These are phyloP conservation scores for Camelina sativa DNA, from an alignment of 345 rosid species.

Conservation along the genomic window DNA sequence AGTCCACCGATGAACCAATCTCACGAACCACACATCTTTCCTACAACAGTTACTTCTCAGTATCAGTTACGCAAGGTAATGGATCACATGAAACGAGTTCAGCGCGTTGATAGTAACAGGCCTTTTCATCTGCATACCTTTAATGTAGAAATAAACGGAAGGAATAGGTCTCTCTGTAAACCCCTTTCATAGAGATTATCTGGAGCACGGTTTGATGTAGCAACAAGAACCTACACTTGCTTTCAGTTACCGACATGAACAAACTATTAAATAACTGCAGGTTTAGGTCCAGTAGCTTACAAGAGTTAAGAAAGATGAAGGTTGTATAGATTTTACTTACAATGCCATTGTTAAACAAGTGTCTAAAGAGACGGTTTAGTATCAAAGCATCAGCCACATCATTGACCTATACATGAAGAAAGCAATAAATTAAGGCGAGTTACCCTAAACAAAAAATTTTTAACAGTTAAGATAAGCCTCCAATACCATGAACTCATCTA, in stretches of 20 bases:
- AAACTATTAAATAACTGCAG: conserved; percentile 27
- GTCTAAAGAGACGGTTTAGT: conserved; percentile 85
- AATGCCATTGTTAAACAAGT: conserved; percentile 78
- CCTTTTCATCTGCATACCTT: conserved; percentile 55
- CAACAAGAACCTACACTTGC: conserved; percentile 78
- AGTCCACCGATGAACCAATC: conserved; percentile 90
- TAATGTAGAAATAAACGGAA: conserved; percentile 82
- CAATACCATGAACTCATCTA: conserved; percentile 95
- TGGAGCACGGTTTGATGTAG: conserved; percentile 98
- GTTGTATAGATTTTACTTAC: conserved; percentile 55
- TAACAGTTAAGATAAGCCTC: background rate
- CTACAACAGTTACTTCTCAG: conserved; percentile 49
- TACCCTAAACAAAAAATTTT: background rate
- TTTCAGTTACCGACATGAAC: conserved; percentile 32
- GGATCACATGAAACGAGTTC: conserved; percentile 2
- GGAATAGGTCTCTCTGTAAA: conserved; percentile 91
- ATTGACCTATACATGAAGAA: conserved; percentile 62
- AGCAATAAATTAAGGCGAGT: conserved; percentile 24
- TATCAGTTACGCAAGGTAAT: conserved; percentile 19
- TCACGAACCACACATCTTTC: conserved; percentile 89
- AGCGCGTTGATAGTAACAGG: background rate
- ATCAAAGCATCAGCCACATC: conserved; percentile 99
- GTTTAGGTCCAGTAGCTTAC: conserved; percentile 24
- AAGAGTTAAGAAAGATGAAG: background rate
- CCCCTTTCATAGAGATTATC: conserved; percentile 94